phyloP scores from a whole-genome alignment of 371 early-diverging fungal genomes.

The Zychaea mexicana region DNA sequence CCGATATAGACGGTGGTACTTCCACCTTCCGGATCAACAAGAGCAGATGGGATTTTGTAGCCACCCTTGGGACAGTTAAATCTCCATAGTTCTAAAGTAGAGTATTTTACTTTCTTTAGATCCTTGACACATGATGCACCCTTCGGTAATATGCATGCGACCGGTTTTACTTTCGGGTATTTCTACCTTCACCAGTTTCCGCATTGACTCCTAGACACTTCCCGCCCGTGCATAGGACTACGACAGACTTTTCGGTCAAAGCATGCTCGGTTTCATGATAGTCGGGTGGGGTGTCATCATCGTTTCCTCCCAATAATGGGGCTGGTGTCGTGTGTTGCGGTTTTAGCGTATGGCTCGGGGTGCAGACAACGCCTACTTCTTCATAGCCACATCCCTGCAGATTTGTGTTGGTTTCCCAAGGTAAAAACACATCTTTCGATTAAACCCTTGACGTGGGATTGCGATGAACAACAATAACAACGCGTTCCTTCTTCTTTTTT shows the following conservation, averaged over 20 bases:
- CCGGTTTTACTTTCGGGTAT: background rate
- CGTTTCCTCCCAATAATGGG: background rate
- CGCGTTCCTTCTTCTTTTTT: background rate
- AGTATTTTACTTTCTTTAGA: no score
- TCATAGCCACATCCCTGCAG: conserved; percentile 25
- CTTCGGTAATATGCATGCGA: no score
- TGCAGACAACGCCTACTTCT: conserved; percentile 24
- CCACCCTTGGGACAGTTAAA: conserved; percentile 37
- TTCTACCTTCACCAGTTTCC: conserved; percentile 18
- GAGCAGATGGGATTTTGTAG: conserved; percentile 22
- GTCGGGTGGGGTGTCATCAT: background rate
- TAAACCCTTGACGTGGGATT: no score
- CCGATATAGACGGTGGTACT: conserved; percentile 25
- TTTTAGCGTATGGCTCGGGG: conserved; percentile 13
- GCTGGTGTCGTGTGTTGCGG: conserved; percentile 2
- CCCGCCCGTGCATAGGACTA: conserved; percentile 26
- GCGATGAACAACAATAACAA: no score
- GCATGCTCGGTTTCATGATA: background rate
- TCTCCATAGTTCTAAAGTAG: conserved; percentile 24
- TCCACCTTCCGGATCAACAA: conserved; percentile 26
- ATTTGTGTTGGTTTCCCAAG: background rate
- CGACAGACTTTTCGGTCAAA: conserved; percentile 14
- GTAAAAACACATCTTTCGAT: background rate
- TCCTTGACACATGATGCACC: no score
- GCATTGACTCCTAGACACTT: conserved; percentile 32